These are phyloP conservation scores for Grosmannia serpens DNA, from an alignment of 2,329 filamentous ascomycete species.

Conservation along the genomic window DNA sequence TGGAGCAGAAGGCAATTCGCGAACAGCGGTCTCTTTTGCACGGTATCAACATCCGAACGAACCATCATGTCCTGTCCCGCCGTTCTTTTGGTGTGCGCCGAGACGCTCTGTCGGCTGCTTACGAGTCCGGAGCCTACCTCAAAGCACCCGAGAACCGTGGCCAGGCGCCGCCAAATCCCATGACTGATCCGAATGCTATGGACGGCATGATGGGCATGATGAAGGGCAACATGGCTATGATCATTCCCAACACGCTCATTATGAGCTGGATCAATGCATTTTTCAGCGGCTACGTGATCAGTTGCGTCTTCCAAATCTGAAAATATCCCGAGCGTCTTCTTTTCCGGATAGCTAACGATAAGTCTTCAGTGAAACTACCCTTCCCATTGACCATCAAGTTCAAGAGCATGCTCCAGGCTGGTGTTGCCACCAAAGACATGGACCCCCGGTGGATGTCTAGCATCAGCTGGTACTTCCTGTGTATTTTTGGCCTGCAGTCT, in stretches of 20 bases:
- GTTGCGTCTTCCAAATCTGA: conserved; percentile 38
- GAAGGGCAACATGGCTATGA: conserved; percentile 99
- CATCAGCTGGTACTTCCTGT: conserved; percentile 97
- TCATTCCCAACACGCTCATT: conserved; percentile 95
- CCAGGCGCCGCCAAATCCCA: conserved; percentile 82
- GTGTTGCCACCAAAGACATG: conserved; percentile 88
- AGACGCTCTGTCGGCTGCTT: conserved; percentile 67
- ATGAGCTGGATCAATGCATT: conserved; percentile 99
- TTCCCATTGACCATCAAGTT: conserved; percentile 98
- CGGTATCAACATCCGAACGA: conserved; percentile 72
- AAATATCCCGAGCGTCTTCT: neutral
- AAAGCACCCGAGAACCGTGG: conserved; percentile 81
- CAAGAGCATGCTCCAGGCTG: conserved; percentile 98
- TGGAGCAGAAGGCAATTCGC: conserved; percentile 62
- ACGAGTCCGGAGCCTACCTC: conserved; percentile 75
- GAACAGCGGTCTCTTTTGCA: conserved; percentile 79
- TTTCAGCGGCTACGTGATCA: conserved; percentile 95
- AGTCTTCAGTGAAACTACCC: conserved; percentile 70
- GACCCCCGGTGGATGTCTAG: conserved; percentile 98
- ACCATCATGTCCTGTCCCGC: conserved; percentile 68
- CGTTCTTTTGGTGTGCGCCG: conserved; percentile 71
- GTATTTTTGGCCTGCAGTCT: conserved; percentile 89
- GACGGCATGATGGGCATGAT: conserved; percentile 99
- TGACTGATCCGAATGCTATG: conserved; percentile 93
- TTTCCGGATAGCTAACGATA: neutral